phyloP scores from a whole-genome alignment of 2,329 filamentous ascomycete species.

The Sporothrix pseudoabietina region DNA sequence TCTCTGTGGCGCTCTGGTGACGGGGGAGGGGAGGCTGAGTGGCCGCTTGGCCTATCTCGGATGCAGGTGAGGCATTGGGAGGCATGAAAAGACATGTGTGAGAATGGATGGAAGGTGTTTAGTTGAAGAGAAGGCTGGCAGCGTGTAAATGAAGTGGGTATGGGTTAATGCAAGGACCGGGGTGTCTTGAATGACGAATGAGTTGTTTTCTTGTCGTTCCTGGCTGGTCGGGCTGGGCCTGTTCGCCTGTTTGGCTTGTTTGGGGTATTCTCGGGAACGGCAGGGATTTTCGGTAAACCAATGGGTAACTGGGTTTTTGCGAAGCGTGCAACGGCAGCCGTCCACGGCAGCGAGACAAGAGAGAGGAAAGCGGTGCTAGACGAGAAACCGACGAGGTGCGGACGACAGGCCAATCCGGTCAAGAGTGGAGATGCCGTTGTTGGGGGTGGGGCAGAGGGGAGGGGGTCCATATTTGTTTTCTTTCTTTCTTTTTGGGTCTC shows the following conservation, averaged over 20 bases:
- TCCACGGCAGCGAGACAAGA: constrained; percentile 3
- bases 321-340: constrained; percentile 17
- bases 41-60: constrained; percentile 22
- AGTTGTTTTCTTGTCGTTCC: neutral
- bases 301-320: constrained; percentile 13
- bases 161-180: neutral
- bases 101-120: neutral
- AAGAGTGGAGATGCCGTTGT: neutral
- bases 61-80: neutral
- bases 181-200: neutral
- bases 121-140: constrained; percentile 14
- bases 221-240: neutral
- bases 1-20: neutral
- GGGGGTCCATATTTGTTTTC: neutral
- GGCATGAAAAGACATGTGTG: constrained; percentile 6
- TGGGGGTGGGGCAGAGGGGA: neutral
- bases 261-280: constrained; percentile 20
- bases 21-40: constrained; percentile 14
- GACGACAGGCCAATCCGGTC: neutral
- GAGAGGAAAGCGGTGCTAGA: neutral
- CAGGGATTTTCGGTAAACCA: constrained; percentile 26
- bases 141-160: constrained; percentile 21
- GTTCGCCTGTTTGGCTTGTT: neutral
- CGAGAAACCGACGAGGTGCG: neutral
- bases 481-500: neutral